These are phyloP conservation scores for Colletotrichum chlorophyti DNA, from an alignment of 2,329 filamentous ascomycete genomes.

Conservation along the genomic window DNA sequence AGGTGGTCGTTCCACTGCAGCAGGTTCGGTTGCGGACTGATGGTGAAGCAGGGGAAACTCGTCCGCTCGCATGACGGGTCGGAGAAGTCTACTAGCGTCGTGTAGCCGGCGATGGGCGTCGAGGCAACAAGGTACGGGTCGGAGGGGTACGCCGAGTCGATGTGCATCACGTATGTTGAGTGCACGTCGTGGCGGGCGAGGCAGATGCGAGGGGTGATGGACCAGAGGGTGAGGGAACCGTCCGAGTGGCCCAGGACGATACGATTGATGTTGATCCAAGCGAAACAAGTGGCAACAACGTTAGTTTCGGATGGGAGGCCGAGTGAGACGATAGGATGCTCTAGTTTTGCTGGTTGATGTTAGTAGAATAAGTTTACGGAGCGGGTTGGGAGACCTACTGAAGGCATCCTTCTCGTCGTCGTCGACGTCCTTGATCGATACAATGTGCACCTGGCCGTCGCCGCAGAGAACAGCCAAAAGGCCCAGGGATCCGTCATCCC, in stretches of 20 bases:
- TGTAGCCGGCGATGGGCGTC: constrained; percentile 59
- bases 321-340: constrained; percentile 52
- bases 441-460: constrained; percentile 57
- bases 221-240: constrained; percentile 64
- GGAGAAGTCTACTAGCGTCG: constrained; percentile 59
- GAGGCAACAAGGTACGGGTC: constrained; percentile 63
- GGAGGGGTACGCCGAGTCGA: constrained; percentile 63
- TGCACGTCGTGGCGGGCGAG: constrained; percentile 61
- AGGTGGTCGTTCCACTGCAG: constrained; percentile 63
- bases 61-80: constrained; percentile 60
- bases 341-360: constrained; percentile 49
- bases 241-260: constrained; percentile 63
- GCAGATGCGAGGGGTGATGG: constrained; percentile 54
- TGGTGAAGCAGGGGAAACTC: constrained; percentile 56
- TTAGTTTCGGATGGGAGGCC: constrained; percentile 53
- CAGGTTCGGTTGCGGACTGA: constrained; percentile 60
- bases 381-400: constrained; percentile 42
- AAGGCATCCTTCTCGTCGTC: constrained; percentile 40
- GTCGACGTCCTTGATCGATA: constrained; percentile 46
- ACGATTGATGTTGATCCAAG: constrained; percentile 63
- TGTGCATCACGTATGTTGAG: constrained; percentile 59
- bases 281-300: constrained; percentile 57
- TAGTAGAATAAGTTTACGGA: constrained; percentile 28
- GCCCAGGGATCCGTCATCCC: constrained; percentile 38
- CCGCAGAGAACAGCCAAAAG: constrained; percentile 57